A percentile compares a stretch with the other conserved stretches of the same genome.
Conservation (phyloP, 345 rosid genomes). For the Pistacia vera region DNA sequence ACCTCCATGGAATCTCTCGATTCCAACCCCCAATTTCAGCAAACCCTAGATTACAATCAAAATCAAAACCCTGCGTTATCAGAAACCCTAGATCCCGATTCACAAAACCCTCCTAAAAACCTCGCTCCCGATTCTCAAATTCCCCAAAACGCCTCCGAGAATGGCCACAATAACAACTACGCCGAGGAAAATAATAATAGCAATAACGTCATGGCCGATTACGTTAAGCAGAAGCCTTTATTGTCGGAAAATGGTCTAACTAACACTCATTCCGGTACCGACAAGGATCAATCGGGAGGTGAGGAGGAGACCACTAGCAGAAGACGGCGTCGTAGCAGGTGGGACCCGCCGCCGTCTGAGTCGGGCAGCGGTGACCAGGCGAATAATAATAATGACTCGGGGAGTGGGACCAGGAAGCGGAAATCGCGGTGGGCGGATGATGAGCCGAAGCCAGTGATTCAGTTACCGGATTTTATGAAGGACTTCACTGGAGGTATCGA, state of each 20-base stretch:
- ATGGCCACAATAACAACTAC: slow-evolving; percentile 5
- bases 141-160: not conserved
- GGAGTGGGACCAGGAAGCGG: slow-evolving; percentile 66
- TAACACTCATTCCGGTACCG: slow-evolving; percentile 63
- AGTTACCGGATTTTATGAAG: slow-evolving; percentile 91
- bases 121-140: slow-evolving; percentile 14
- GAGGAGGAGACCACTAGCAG: slow-evolving; percentile 88
- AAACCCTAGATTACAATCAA: slow-evolving; percentile 30
- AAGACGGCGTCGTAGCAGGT: slow-evolving; percentile 76
- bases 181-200: slow-evolving; percentile 1
- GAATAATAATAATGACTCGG: slow-evolving; percentile 36
- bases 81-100: slow-evolving; percentile 22
- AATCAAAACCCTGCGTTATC: slow-evolving; percentile 22
- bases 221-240: slow-evolving; percentile 33
- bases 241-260: slow-evolving; percentile 67
- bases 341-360: slow-evolving; percentile 84
- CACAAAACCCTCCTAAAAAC: slow-evolving; percentile 22
- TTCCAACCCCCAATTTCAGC: slow-evolving; percentile 17
- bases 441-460: slow-evolving; percentile 82
- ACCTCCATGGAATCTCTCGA: slow-evolving; percentile 38
- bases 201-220: slow-evolving; percentile 23
- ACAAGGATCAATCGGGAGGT: slow-evolving; percentile 71
- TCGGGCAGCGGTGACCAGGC: slow-evolving; percentile 20
- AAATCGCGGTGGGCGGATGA: slow-evolving; percentile 95
- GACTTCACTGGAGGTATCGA: slow-evolving; percentile 92